Evolutionary conservation across 805 yeast species (phyloP).

Genomic region (Candida parachauliodes): DNA sequence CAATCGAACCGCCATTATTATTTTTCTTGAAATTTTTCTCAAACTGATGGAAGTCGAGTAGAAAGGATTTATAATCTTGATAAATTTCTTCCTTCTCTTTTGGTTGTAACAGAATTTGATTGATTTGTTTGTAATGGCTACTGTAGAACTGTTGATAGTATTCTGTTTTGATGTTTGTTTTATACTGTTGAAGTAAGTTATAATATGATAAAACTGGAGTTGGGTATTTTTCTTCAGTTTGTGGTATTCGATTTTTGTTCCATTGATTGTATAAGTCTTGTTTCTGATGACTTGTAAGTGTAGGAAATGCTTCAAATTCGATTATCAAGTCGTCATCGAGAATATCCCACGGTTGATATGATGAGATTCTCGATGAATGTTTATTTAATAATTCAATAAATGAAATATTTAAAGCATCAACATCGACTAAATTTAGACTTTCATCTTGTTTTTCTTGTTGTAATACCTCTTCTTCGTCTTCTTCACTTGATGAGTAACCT

Average conservation of each 20-base stretch:
- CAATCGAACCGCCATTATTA: constrained; percentile 10
- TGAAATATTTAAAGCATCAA: too few relatives aligned
- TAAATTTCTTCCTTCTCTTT: constrained; percentile 22
- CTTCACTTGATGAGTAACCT: constrained; percentile 23
- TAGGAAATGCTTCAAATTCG: constrained; percentile 21
- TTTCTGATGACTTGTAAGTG: not conserved
- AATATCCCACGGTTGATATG: constrained; percentile 36
- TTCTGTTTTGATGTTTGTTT: constrained; percentile 23
- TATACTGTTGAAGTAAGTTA: constrained; percentile 25
- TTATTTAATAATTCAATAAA: constrained; percentile 26
- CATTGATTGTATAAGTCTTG: constrained; percentile 25
- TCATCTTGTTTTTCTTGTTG: not conserved
- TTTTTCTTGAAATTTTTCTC: constrained; percentile 24
- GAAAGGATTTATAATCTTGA: constrained; percentile 23
- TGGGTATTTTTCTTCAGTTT: constrained; percentile 16
- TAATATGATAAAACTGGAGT: constrained; percentile 19
- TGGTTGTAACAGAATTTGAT: constrained; percentile 12
- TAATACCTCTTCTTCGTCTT: not conserved
- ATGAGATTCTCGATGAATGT: constrained; percentile 21
- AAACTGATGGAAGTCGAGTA: constrained; percentile 24
- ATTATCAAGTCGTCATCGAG: constrained; percentile 36
- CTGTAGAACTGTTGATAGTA: constrained; percentile 26
- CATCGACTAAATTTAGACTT: constrained; percentile 12
- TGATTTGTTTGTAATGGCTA: constrained; percentile 13
- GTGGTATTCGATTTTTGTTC: constrained; percentile 13